A percentile compares a stretch with the other conserved stretches of the same genome.
phyloP scores from a whole-genome alignment of 2,329 filamentous ascomycete species.

The Akanthomyces uredinophilus region DNA sequence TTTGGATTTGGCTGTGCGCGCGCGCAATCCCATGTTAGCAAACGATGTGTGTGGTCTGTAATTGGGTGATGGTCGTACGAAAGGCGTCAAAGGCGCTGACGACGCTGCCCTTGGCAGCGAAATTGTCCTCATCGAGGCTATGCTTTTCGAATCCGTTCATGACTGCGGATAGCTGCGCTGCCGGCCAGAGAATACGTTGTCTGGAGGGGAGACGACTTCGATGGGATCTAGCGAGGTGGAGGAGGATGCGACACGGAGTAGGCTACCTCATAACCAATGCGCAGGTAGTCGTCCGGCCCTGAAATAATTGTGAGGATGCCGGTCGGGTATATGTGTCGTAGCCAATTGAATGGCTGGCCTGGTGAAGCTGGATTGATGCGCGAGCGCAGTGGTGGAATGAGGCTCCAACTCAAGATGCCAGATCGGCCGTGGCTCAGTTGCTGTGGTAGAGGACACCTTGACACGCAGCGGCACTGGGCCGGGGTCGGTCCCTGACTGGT shows the following conservation, averaged over 20 bases:
- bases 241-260: not conserved
- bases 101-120: constrained; percentile 66
- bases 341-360: not conserved
- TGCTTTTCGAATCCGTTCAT: constrained; percentile 79
- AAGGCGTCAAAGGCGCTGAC: constrained; percentile 95
- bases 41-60: not conserved
- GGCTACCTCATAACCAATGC: constrained; percentile 4
- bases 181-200: not conserved
- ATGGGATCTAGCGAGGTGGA: not conserved
- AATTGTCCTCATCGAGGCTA: constrained; percentile 66
- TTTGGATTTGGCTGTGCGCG: constrained; percentile 78
- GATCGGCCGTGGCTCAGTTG: not conserved
- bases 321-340: not conserved
- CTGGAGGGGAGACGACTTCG: not conserved
- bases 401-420: not conserved
- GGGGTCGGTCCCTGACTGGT: not conserved
- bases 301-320: not conserved
- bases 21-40: not conserved
- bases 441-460: constrained; percentile 5
- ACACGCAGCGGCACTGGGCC: not conserved
- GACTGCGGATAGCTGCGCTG: constrained; percentile 9
- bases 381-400: not conserved
- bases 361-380: not conserved
- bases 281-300: not conserved
- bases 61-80: constrained; percentile 53